Conservation (phyloP, 1,139 yeast genomes). For the Geotrichum australiense region DNA sequence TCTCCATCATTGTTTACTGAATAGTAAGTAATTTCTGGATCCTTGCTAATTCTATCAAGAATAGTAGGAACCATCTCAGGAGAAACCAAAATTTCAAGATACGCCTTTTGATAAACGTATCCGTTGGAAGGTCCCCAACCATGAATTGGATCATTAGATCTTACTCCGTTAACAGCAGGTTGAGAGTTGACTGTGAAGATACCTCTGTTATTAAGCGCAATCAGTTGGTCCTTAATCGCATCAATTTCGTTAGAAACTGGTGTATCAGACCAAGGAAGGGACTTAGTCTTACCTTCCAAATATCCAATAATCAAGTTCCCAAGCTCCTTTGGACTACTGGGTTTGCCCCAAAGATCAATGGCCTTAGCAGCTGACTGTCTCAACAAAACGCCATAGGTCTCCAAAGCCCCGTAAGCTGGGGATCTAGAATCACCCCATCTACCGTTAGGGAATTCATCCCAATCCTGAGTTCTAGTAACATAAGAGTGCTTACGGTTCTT, state of each 20-base stretch:
- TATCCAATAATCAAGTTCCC: slow-evolving; percentile 56
- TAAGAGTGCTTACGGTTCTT: slow-evolving; percentile 88
- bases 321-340: slow-evolving; percentile 52
- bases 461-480: slow-evolving; percentile 80
- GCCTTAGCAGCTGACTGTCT: slow-evolving; percentile 56
- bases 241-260: slow-evolving; percentile 74
- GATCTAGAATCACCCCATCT: slow-evolving; percentile 93
- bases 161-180: slow-evolving; percentile 81
- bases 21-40: slow-evolving; percentile 61
- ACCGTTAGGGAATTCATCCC: slow-evolving; percentile 96
- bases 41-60: slow-evolving; percentile 42
- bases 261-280: slow-evolving; percentile 95
- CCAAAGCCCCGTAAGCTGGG: slow-evolving; percentile 89
- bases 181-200: slow-evolving; percentile 86
- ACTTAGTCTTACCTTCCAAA: slow-evolving; percentile 59
- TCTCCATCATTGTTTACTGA: slow-evolving; percentile 61
- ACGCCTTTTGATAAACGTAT: slow-evolving; percentile 87
- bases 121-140: slow-evolving; percentile 99
- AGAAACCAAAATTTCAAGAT: slow-evolving; percentile 75
- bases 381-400: slow-evolving; percentile 49
- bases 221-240: slow-evolving; percentile 52
- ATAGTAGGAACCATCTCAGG: slow-evolving; percentile 42
- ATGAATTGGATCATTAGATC: slow-evolving; percentile 59
- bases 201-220: slow-evolving; percentile 57
- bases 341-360: slow-evolving; percentile 81